phyloP scores from a whole-genome alignment of 768 basidiomycete species.

The Termitomyces sp. region DNA sequence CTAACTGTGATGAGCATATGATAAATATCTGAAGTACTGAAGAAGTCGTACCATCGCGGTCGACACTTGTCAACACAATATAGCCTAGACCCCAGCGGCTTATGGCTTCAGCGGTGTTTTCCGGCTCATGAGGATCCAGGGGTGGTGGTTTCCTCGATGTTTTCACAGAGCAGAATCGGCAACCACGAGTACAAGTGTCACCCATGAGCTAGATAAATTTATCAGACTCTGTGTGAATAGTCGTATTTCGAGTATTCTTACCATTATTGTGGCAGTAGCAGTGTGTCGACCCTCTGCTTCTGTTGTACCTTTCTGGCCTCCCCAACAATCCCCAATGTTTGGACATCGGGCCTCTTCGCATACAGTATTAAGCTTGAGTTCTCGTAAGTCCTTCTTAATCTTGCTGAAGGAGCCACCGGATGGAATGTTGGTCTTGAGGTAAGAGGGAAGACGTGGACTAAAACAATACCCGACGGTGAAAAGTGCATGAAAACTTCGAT shows the following conservation, averaged over 20 bases:
- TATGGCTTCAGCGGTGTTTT: constrained; percentile 97
- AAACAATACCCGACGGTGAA: neutral
- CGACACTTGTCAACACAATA: constrained; percentile 94
- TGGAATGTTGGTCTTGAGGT: constrained; percentile 89
- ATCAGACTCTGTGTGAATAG: neutral
- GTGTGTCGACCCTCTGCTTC: constrained; percentile 69
- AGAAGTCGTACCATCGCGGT: constrained; percentile 76
- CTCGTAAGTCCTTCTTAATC: constrained; percentile 93
- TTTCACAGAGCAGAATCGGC: constrained; percentile 96
- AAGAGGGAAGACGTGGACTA: constrained; percentile 82
- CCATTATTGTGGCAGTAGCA: constrained; percentile 99
- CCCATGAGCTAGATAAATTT: constrained; percentile 80
- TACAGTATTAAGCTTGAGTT: constrained; percentile 88
- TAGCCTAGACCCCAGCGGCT: constrained; percentile 97
- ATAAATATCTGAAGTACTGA: neutral
- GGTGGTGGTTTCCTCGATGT: constrained; percentile 86
- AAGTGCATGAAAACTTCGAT: neutral
- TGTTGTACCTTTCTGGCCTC: constrained; percentile 64
- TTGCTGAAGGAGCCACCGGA: constrained; percentile 82
- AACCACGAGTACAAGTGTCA: constrained; percentile 96
- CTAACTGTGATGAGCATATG: constrained; percentile 32
- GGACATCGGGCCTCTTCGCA: constrained; percentile 99
- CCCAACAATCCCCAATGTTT: constrained; percentile 99
- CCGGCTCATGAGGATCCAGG: constrained; percentile 93
- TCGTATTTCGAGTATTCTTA: constrained; percentile 23